Evolutionary conservation across 2,329 filamentous ascomycete species (phyloP).

Genomic region (Trichophyton schoenleinii): DNA sequence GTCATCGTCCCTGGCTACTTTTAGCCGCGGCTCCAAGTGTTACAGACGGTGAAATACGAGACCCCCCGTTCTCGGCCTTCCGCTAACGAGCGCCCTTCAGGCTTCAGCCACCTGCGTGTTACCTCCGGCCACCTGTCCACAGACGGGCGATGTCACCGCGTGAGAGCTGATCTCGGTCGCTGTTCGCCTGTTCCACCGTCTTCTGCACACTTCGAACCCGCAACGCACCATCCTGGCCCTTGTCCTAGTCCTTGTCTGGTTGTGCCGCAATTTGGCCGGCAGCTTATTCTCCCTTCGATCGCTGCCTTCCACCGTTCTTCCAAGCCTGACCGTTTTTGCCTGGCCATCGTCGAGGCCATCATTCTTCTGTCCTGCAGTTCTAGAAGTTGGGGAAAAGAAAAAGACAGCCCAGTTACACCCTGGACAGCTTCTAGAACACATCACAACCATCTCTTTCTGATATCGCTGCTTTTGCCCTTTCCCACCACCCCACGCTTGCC

Average conservation of each 20-base stretch:
- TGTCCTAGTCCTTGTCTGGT: neutral
- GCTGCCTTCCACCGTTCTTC: neutral
- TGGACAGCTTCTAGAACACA: neutral
- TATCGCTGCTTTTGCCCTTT: neutral
- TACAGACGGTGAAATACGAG: neutral
- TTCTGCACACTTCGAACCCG: constrained; percentile 2
- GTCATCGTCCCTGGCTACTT: neutral
- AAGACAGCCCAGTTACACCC: neutral
- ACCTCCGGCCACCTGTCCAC: too few species aligned
- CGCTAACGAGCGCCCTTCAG: neutral
- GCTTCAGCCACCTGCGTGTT: neutral
- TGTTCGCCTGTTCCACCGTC: neutral
- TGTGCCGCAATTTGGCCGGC: neutral
- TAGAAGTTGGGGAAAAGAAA: neutral
- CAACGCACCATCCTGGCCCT: neutral
- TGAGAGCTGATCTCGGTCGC: neutral
- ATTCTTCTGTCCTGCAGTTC: neutral
- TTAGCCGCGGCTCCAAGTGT: neutral
- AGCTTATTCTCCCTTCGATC: neutral
- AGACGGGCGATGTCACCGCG: too few species aligned
- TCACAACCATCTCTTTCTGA: too few species aligned
- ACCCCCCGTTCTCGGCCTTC: neutral
- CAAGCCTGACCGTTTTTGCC: neutral
- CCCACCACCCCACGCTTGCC: neutral
- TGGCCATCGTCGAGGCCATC: neutral